Base-by-base conservation (phyloP, 202 grass and related monocot genomes). In the Zoysia matrella region DNA sequence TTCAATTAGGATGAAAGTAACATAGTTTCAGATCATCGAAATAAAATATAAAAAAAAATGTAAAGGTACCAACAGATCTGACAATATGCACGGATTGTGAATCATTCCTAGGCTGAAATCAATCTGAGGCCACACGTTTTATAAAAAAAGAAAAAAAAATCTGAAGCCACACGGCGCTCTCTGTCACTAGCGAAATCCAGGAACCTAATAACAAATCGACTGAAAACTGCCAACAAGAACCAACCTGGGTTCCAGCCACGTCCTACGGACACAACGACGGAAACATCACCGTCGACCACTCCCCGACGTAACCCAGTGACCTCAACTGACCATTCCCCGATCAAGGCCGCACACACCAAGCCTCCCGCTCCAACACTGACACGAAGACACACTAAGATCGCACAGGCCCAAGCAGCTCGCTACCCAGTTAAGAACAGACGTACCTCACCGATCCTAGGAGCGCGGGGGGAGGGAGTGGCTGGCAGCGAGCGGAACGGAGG, bases 371-470 rank as follows among this genome's bases (percentile, higher is more conserved):
- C 47, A 1, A 42, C 22, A 30, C 22, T 30, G 22, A 30, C 22
- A 30, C 22, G 22, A 30, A 30, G 22, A 30, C 22, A 30, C 22
- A 30, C 22, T 30, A 30, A 30, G 52, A 15, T 48, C 4, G 8
- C 47, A 13, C 22, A 7, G 47, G 39, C 60, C n/a, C 2, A 39
- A 64, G 56, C 46, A 65, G 69, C 5, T 41, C 43, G 12, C 18
- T 11, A 45, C 7, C 6, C 12, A 6, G 2, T 8, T 15, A 11
- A 22, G 6, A 60, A 41, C 13, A 47, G 47, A 36, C 51, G n/a
- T 63, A 41, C 70, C 65, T 78, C 83, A 61, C 83, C 56, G 83
- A 73, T 73, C 75, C 60, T 6, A 40, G 58, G 65, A 53, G 41
- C 48, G 67, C 42, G 52, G n/a, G 43, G 44, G 39, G 62, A 11